A percentile compares a stretch with the other conserved stretches of the same genome.
Conservation (phyloP, 805 yeast genomes). For the Priceomyces haplophilus region DNA sequence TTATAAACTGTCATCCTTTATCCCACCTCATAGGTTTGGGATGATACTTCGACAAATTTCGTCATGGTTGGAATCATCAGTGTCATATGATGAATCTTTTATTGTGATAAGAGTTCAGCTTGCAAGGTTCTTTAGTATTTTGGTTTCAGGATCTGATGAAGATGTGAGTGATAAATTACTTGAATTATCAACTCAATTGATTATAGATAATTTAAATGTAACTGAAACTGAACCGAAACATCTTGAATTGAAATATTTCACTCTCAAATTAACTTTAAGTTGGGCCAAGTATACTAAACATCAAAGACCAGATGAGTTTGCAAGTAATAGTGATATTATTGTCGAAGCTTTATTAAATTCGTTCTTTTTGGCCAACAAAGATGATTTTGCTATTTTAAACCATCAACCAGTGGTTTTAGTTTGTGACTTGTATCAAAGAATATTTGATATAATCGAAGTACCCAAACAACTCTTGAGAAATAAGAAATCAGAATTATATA, state of each 20-base stretch:
- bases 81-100: conserved; percentile 58
- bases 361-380: no score
- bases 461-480: conserved; percentile 18
- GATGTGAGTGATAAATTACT: conserved; percentile 29
- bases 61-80: conserved; percentile 60
- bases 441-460: conserved; percentile 21
- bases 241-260: conserved; percentile 43
- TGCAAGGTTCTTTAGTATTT: conserved; percentile 40
- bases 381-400: no score
- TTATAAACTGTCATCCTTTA: conserved; percentile 33
- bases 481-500: conserved; percentile 34
- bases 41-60: conserved; percentile 56
- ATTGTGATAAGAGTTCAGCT: conserved; percentile 49
- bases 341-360: conserved; percentile 44
- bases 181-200: conserved; percentile 35
- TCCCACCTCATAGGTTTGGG: conserved; percentile 62
- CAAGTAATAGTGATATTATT: conserved; percentile 34
- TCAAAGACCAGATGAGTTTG: conserved; percentile 21
- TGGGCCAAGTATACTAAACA: conserved; percentile 17
- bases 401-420: conserved; percentile 27
- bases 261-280: conserved; percentile 42
- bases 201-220: conserved; percentile 45
- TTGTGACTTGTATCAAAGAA: conserved; percentile 34
- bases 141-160: conserved; percentile 14
- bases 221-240: conserved; percentile 35